phyloP scores from a whole-genome alignment of 2,329 filamentous ascomycete genomes.

The Paraphoma sp. region DNA sequence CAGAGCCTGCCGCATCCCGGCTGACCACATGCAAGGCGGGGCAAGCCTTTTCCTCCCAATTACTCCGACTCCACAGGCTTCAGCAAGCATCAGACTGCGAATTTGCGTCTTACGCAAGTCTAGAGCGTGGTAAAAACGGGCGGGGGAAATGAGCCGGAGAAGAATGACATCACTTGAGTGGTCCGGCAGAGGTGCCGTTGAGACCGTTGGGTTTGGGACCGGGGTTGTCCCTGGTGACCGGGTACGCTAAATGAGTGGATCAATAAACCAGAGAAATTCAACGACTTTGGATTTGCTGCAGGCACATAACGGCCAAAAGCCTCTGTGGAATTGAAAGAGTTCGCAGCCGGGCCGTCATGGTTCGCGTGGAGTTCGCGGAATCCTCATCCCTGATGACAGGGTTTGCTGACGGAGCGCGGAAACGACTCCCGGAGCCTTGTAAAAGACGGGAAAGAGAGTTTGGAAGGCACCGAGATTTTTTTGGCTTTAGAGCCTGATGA shows the following conservation, averaged over 20 bases:
- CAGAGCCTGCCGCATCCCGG: not conserved
- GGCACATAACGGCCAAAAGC: not conserved
- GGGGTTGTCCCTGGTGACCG: not conserved
- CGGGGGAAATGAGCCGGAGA: slow-evolving; percentile 1
- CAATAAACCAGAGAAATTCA: not conserved
- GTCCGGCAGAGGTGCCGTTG: not conserved
- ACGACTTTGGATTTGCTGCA: not conserved
- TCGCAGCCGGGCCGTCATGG: not conserved
- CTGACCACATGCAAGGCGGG: slow-evolving; percentile 3
- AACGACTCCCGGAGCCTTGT: not conserved
- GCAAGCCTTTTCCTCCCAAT: not conserved
- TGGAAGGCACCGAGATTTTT: too few species aligned
- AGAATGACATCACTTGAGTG: slow-evolving; percentile 1
- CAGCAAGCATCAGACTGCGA: not conserved
- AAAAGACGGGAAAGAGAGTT: too few species aligned
- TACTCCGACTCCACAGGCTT: not conserved
- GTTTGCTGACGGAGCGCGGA: not conserved
- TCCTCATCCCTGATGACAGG: not conserved
- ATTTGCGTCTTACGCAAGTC: not conserved
- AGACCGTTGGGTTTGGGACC: not conserved
- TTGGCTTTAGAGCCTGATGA: not conserved
- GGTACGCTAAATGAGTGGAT: not conserved
- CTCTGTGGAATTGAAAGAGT: not conserved
- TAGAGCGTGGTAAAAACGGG: not conserved
- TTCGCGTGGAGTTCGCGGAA: not conserved